Evolutionary conservation across 371 early-diverging fungal species (phyloP).

Genomic region (Mucor piriformis): DNA sequence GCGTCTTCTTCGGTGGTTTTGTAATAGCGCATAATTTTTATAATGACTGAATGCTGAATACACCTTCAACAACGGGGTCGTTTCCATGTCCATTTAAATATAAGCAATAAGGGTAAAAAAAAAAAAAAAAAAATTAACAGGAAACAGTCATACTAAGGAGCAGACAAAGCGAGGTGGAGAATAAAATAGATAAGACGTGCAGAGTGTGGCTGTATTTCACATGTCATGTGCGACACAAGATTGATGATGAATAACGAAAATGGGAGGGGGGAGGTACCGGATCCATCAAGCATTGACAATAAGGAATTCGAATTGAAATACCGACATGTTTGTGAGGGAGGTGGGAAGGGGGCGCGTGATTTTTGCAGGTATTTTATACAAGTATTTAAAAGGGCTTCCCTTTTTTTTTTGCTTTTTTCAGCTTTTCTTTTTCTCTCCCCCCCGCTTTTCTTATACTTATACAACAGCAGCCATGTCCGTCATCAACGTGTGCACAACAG

Average conservation of each 20-base stretch:
- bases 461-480: conserved; percentile 14
- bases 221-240: conserved; percentile 1
- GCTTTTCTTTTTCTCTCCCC: background rate
- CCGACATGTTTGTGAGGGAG: background rate
- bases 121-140: background rate
- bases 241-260: conserved; percentile 1
- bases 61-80: conserved; percentile 46
- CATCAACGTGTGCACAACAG: conserved; percentile 17
- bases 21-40: conserved; percentile 64
- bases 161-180: background rate
- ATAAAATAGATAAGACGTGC: conserved; percentile 1
- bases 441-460: background rate
- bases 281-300: background rate
- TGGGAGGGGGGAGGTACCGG: background rate
- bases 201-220: conserved; percentile 1
- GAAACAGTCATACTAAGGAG: background rate
- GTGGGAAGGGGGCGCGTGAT: no score
- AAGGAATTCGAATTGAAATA: background rate
- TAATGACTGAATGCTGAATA: conserved; percentile 76
- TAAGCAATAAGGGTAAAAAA: no score
- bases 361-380: background rate
- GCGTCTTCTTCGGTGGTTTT: conserved; percentile 72
- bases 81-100: background rate
- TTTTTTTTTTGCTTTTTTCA: conserved; percentile 8
- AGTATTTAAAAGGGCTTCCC: background rate